Base-by-base conservation (phyloP, 2,329 filamentous ascomycete species). In the Gnomoniopsis sp. region DNA sequence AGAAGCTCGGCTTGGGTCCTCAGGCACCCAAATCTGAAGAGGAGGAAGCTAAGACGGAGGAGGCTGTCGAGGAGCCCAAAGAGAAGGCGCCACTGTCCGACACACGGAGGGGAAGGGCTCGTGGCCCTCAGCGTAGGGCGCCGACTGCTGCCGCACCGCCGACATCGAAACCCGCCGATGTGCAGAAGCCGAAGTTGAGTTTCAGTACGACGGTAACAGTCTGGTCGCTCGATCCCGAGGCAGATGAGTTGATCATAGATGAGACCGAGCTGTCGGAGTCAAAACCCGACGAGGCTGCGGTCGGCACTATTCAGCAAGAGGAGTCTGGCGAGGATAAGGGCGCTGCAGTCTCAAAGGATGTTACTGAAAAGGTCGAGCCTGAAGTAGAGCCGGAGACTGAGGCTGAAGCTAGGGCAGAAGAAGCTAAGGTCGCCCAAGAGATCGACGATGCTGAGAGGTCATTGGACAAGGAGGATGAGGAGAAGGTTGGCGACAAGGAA, bases 21-120 rank as follows among this genome's bases (percentile, higher is more conserved):
- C 87, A 90, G 65, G 85, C 81, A 11, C 84, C 87, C 1, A 58
- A 62, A 19, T 41, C 60, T 1, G 93, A 91, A 77, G 88, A 90
- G 68, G 88, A 90, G 68, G 76, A 81, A 44, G 71, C 76, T 11
- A 75, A 79, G 15, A 80, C 86, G 54, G 81, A 85, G 58, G 82
- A 84, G 49, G 73, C 76, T 34, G 74, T 74, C 2, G 80, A 80
- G 34, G 80, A 83, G 60, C 85, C 84, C 60, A 77, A 82, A 65
- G 86, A 92, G 68, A 91, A 91, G 72, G 86, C 82, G 12, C 92
- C 93, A n/a, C 78, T 99, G 26, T 81, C 82, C 22, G 95, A 99
- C 78, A 92, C 93, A 38, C 85, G 95, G 64, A 98, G 98, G 77
- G 87, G 92, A 23, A 84, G 95, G 65, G 95, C 95, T 22, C 88